Percentiles rank a stretch among this genome's conserved stretches.
Evolutionary conservation across 805 yeast genomes (phyloP).

Genomic region (Groenewaldozyma salmanticensis): DNA sequence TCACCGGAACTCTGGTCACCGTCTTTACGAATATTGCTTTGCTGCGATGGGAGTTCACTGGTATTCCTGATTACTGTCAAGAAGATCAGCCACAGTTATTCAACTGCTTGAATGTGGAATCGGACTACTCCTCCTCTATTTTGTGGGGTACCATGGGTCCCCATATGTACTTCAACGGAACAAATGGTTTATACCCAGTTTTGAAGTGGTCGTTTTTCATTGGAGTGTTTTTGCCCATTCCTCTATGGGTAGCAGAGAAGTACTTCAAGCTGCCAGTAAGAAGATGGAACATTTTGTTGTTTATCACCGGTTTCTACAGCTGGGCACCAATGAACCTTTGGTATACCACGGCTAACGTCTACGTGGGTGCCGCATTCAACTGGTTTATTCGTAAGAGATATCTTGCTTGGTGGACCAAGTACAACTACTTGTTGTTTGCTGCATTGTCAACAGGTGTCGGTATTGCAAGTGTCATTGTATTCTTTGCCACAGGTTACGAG

Average conservation of each 20-base stretch:
- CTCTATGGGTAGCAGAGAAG: conserved; percentile 5
- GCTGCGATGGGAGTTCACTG: conserved; percentile 25
- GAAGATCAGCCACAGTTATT: conserved; percentile 24
- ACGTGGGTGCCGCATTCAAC: conserved; percentile 36
- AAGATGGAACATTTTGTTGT: conserved; percentile 21
- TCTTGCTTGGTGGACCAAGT: conserved; percentile 43
- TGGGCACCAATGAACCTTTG: conserved; percentile 36
- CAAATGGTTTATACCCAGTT: conserved; percentile 26
- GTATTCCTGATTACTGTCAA: conserved; percentile 23
- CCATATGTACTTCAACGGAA: conserved; percentile 26
- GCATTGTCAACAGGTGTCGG: conserved; percentile 44
- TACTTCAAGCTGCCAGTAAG: conserved; percentile 1
- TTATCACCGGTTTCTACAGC: conserved; percentile 2
- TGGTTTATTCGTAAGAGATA: conserved; percentile 33
- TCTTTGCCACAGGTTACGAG: conserved; percentile 34
- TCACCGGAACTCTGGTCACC: conserved; percentile 21
- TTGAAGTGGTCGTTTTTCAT: conserved; percentile 16
- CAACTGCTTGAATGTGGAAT: conserved; percentile 25
- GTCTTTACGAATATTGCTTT: conserved; percentile 22
- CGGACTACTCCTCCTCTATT: conserved; percentile 36
- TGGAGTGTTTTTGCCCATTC: conserved; percentile 16
- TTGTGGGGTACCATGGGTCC: conserved; percentile 38
- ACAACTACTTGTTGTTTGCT: conserved; percentile 40
- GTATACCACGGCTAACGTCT: conserved; percentile 34
- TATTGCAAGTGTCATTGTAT: conserved; percentile 36